Evolutionary conservation across 2,329 filamentous ascomycete genomes (phyloP), one percentile per base, ranked within the genome.

Genomic region (Colletotrichum gloeosporioides): DNA sequence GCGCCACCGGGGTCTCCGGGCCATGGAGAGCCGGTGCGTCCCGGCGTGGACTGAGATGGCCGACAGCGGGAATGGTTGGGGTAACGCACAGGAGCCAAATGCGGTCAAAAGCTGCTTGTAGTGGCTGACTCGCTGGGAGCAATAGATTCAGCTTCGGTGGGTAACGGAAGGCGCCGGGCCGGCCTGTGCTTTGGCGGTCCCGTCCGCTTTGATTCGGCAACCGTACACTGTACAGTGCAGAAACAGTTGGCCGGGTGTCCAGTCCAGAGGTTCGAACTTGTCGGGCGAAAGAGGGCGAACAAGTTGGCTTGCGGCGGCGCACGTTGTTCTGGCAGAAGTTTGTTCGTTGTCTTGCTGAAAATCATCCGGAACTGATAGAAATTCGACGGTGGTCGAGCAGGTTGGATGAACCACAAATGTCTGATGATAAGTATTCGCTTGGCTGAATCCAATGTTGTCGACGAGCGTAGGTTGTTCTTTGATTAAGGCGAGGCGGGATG

Each of bases 11-110:
- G 69, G 22, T 18, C 44, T 68, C 63, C 63, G 69, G 32, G 69
- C 73, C 73, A 76, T 76, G 70, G 57, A 73, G 55, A 44, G 63
- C 55, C 55, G 64, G 69, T 36, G 53, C 36, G 49, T n/a, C 22
- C 62, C 22, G 57, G 57, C 32, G 12, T 57, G 22, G 34, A 64
- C 25, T 59, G 66, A 44, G 29, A 15, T 22, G 34, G 49, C 65
- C 65, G 15, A 27, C n/a, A 22, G n/a, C n/a, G n/a, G n/a, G 44
- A 13, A 53, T 22, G 61, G 15, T 36, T 29, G 72, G 44, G 29
- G 34, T 27, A 57, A 25, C 9, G 66, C 49, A 32, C 69, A 29
- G 22, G 39, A 57, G 32, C 63, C 32, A 44, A 68, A 55, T n/a
- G 53, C 53, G 49, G 44, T 32, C 44, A 65, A 32, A 32, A 32